Conservation (phyloP, 345 rosid species). For the Acer saccharum region DNA sequence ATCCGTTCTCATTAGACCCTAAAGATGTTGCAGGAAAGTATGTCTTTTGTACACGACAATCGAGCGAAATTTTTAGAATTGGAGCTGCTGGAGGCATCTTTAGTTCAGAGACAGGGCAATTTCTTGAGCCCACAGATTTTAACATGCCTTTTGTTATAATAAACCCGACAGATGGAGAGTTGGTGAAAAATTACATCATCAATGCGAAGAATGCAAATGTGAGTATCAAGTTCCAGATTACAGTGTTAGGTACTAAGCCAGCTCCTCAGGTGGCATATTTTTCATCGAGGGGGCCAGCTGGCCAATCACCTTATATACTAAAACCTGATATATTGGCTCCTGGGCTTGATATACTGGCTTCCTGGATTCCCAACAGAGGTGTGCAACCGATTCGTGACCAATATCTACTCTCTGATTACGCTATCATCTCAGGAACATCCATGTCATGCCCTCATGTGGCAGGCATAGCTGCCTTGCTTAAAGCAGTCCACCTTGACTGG, state of each 20-base stretch:
- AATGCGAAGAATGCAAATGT: background rate
- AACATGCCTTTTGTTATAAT: background rate
- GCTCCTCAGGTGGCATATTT: constrained; percentile 1
- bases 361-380: constrained; percentile 14
- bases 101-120: background rate
- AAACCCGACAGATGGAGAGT: background rate
- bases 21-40: constrained; percentile 40
- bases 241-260: background rate
- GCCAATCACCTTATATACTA: background rate
- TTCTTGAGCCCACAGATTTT: background rate
- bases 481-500: constrained; percentile 33
- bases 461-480: constrained; percentile 35
- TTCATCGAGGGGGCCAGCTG: background rate
- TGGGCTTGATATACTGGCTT: constrained; percentile 40
- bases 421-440: constrained; percentile 35
- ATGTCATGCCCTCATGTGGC: constrained; percentile 46
- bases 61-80: background rate
- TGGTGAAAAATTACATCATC: background rate
- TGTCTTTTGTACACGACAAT: constrained; percentile 36
- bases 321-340: constrained; percentile 50
- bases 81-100: background rate
- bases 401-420: constrained; percentile 17
- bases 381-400: constrained; percentile 1
- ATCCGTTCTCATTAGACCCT: constrained; percentile 21
- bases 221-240: background rate